Percentiles rank a stretch among this genome's conserved stretches.
phyloP scores from a whole-genome alignment of 306 rosid species.

The Cercis canadensis region DNA sequence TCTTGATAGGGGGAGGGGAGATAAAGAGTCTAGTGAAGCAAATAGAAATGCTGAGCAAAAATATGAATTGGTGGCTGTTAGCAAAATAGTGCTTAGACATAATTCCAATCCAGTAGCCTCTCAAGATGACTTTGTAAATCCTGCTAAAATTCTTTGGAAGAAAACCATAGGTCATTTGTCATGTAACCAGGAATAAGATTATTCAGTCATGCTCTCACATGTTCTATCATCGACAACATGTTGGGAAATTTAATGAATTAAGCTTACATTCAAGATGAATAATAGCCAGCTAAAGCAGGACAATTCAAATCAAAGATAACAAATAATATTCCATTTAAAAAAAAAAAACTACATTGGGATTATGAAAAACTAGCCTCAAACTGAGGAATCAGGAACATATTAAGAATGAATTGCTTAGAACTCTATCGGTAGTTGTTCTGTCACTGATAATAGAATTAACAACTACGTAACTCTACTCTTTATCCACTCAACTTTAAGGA shows the following conservation, averaged over 20 bases:
- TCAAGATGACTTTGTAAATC: constrained; percentile 3
- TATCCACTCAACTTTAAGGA: constrained; percentile 25
- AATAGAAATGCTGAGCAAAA: constrained; percentile 15
- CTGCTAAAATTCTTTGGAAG: constrained; percentile 18
- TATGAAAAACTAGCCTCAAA: constrained; percentile 20
- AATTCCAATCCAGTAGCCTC: no score
- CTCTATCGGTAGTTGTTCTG: constrained; percentile 23
- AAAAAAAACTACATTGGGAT: constrained; percentile 20
- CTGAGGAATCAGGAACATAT: constrained; percentile 1
- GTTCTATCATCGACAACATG: neutral
- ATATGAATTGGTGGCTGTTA: constrained; percentile 9
- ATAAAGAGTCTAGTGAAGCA: neutral
- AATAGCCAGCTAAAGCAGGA: constrained; percentile 19
- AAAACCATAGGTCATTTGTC: constrained; percentile 13
- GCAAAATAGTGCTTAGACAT: constrained; percentile 7
- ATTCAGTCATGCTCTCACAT: constrained; percentile 24
- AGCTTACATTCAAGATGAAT: constrained; percentile 15
- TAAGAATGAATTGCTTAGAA: constrained; percentile 27
- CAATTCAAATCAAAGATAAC: constrained; percentile 33
- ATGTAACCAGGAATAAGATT: constrained; percentile 31
- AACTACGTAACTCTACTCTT: constrained; percentile 28
- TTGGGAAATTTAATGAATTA: constrained; percentile 20
- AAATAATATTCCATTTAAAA: constrained; percentile 1
- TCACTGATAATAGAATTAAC: constrained; percentile 4
- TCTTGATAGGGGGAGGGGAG: neutral